Base-by-base conservation (phyloP, 1,139 yeast genomes). In the Yarrowia galli region DNA sequence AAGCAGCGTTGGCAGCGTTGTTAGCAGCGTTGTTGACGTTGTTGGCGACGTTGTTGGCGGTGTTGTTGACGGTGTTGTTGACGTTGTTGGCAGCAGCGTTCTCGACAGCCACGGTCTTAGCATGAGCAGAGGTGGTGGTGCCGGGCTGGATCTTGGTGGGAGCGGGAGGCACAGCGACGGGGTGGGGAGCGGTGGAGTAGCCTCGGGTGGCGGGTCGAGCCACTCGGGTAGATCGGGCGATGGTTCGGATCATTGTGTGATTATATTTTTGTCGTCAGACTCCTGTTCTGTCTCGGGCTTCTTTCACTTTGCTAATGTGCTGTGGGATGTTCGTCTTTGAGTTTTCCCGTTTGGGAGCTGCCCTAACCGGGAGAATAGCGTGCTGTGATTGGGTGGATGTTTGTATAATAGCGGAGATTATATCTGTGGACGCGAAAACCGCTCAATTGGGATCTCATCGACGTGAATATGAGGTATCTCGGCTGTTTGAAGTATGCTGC, bases 181-280 rank as follows among this genome's bases (percentile, higher is more conserved):
- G 66, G 45, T 46, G 56, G 28, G 66, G 66, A 22, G 66, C 56
- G 45, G 66, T 61, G 36, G 66, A 61, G 66, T 61, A 61, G 46
- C 46, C 43, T 48, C 66, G 45, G 38, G 38, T 38, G n/a, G 36
- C 51, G 51, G 51, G 64, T 20, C 64, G 64, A 15, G 64, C 51
- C 51, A 58, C 42, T 28, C 64, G 64, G 51, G 42, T 18, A 13
- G 64, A 58, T 58, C 64, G 64, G 64, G 64, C 64, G 51, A 58
- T 15, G 46, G 64, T 58, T 58, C 64, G 64, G 64, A 58, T 58
- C 64, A 58, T 58, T 42, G n/a, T 56, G 23, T 58, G 22, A 18
- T 18, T 56, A 12, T 42, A n/a, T 23, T 42, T 9, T 18, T n/a
- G 35, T 28, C 40, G 56, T 49, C 40, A 32, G 40, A 49, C 56